Evolutionary conservation across 495 filamentous ascomycete genomes (phyloP), one percentile per base, ranked within the genome.

Genomic region (Tuber indicum): DNA sequence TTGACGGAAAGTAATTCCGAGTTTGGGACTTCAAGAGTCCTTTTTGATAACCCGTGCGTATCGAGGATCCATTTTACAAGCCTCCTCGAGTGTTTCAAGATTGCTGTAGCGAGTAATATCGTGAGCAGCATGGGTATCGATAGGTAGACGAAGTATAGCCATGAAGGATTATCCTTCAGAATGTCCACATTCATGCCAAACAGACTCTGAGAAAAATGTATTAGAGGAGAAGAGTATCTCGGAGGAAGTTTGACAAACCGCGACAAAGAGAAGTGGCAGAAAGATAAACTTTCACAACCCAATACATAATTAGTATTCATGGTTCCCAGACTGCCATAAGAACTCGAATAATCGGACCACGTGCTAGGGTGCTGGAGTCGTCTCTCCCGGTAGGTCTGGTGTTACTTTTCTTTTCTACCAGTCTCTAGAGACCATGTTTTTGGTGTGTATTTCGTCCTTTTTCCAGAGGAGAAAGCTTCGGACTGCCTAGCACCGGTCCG

Each of bases 251-350:
- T 66, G 74, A 66, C 58, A 66, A 36, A 81, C 81, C n/a, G 81
- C 71, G 46, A 81, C 79, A 47, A 82, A 81, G 1, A 82, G 23
- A 1, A 81, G 42, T 21, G 81, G 81, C n/a, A 82, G 46, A 70
- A 81, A 81, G 45, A 79, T 78, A 70, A 81, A 81, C 81, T 82
- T 66, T 66, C 14, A 42, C 16, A 77, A 41, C 12, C 17, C 23
- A 26, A 43, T 49, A 19, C 26, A 23, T 42, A 70, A 43, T 49
- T 23, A 75, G 72, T 17, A n/a, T 42, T 43, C 5, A 52, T 70
- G 75, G 32, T 14, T 43, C 21, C 44, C 41, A 26, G 26, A 32
- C 10, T 32, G 5, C 42, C 42, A 6, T 43, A 43, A 43, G 42
- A 43, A 43, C 42, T 43, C 42, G 42, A 43, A 43, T 43, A 43